Base-by-base conservation (phyloP, 139 green algal genomes). In the Haematococcus sp. region DNA sequence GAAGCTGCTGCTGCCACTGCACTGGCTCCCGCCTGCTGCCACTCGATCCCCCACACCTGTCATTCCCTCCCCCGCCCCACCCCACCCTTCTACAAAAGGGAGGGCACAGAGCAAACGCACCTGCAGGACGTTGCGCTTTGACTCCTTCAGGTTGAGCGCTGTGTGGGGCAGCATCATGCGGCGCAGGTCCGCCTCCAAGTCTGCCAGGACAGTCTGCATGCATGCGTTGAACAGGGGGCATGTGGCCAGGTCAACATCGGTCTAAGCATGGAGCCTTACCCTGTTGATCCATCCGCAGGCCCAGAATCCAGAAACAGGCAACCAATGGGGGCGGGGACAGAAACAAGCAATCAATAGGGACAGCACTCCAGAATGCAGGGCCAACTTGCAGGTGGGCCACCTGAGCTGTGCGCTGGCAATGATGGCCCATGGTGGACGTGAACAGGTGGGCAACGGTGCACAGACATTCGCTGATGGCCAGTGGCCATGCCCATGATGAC, bases 161-260 rank as follows among this genome's bases (percentile, higher is more conserved):
- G 95, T 99, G 89, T 97, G 89, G 56, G 95, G 95, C 73, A 90
- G 68, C 90, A 99, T 96, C 68, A 98, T 84, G n/a, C 91, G 83
- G 19, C 93, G 79, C 35, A 98, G 40, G 77, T 99, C 95, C 46
- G 86, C 78, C 80, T 98, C 92, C 68, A 98, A 76, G 63, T 91
- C 80, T 22, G 87, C 87, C 30, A 97, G 70, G 22, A 94, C 59
- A 5, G 73, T 43, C 90, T 94, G 88, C 23, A 46, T 11, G 40
- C 27, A 30, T n/a, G 16, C 17, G 17, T 43, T 23, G 3, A 20
- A 40, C 4, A 63, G 67, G 17, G 19, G 46, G 17, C 27, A 55
- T 27, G 63, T 32, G 33, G 19, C 23, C 15, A 19, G 9, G 4
- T 13, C n/a, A 32, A 27, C 7, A 13, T 11, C 11, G 23, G 17